These are phyloP conservation scores for Angomonas deanei DNA, from an alignment of 208 protist species.

Conservation along the genomic window DNA sequence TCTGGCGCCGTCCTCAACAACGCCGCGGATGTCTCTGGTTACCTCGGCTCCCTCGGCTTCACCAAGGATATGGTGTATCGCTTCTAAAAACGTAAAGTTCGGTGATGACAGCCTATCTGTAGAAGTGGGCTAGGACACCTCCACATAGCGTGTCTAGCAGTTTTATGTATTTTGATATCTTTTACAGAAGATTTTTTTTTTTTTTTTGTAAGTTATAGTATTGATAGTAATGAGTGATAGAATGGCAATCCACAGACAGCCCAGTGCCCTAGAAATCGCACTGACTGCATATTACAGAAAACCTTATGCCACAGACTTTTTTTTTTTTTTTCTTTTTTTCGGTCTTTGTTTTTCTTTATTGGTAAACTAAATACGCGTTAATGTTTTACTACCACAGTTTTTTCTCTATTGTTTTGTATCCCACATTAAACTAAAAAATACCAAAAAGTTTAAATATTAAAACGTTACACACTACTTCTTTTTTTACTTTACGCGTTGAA, in stretches of 20 bases:
- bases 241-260: neutral
- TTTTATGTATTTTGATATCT: conserved; percentile 5
- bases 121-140: neutral
- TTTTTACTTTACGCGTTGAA: neutral
- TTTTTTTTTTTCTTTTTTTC: neutral
- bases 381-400: no score
- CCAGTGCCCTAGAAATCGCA: no score
- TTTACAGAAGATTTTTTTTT: conserved; percentile 6
- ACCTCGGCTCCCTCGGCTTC: conserved; percentile 65
- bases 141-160: neutral
- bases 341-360: neutral
- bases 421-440: no score
- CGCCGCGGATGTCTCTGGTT: conserved; percentile 65
- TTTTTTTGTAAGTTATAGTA: neutral
- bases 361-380: no score
- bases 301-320: neutral
- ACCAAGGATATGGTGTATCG: conserved; percentile 82
- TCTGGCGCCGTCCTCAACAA: conserved; percentile 73
- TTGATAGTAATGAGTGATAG: neutral
- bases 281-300: neutral
- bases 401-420: no score
- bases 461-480: neutral
- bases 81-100: conserved; percentile 35
- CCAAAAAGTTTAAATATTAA: no score
- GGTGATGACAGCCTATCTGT: neutral